These are phyloP conservation scores for Pichia paraexigua DNA, from an alignment of 805 yeast genomes.

Conservation along the genomic window DNA sequence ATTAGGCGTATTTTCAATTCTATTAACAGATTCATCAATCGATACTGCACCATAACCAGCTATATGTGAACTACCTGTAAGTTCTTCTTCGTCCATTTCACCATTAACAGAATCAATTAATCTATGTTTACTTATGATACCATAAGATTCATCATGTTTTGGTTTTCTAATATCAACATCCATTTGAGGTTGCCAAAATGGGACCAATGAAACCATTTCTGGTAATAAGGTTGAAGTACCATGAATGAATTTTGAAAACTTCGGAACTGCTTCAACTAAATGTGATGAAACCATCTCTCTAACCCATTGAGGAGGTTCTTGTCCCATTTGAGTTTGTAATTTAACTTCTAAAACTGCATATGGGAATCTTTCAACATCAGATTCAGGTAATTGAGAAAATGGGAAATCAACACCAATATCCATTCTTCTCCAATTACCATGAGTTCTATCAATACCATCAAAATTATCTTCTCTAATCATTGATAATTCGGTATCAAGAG, in stretches of 20 bases:
- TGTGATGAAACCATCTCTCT: slow-evolving; percentile 86
- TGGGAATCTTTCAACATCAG: slow-evolving; percentile 88
- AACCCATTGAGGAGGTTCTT: slow-evolving; percentile 98
- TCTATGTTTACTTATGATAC: slow-evolving; percentile 46
- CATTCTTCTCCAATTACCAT: slow-evolving; percentile 95
- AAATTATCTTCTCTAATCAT: slow-evolving; percentile 97
- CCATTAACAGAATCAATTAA: slow-evolving; percentile 34
- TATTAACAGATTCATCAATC: slow-evolving; percentile 23
- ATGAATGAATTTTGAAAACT: slow-evolving; percentile 94
- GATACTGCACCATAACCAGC: slow-evolving; percentile 24
- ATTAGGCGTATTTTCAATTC: slow-evolving; percentile 21
- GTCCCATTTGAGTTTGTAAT: slow-evolving; percentile 95
- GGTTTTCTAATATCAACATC: slow-evolving; percentile 91
- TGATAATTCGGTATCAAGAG: slow-evolving; percentile 93
- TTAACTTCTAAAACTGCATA: slow-evolving; percentile 97
- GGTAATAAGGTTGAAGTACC: slow-evolving; percentile 92
- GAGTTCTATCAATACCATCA: slow-evolving; percentile 85
- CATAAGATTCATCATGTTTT: slow-evolving; percentile 47
- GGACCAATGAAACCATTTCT: slow-evolving; percentile 73
- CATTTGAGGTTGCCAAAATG: slow-evolving; percentile 99
- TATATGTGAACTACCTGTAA: slow-evolving; percentile 30
- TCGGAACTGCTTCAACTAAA: slow-evolving; percentile 96
- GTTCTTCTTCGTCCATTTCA: slow-evolving; percentile 65
- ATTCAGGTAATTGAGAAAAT: slow-evolving; percentile 72
- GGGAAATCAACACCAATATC: slow-evolving; percentile 98